These are phyloP conservation scores for Hyphopichia khmerensis DNA, from an alignment of 1,139 yeast species.

Conservation along the genomic window DNA sequence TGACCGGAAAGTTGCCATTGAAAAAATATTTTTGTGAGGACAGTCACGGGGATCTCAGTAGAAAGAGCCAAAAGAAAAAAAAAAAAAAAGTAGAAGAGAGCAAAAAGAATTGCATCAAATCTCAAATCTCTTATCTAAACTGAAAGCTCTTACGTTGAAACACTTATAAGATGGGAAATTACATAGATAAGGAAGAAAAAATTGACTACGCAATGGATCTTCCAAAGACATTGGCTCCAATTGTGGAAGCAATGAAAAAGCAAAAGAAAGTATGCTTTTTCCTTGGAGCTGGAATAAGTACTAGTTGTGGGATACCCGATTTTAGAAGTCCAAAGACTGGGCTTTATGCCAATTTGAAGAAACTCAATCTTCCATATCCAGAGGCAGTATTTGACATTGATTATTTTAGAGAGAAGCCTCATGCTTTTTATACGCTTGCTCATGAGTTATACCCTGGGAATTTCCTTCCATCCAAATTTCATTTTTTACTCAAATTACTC, in stretches of 20 bases:
- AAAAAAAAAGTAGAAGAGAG: too few species aligned
- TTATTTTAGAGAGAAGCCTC: conserved; percentile 70
- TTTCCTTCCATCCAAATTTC: conserved; percentile 80
- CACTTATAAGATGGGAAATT: conserved; percentile 1
- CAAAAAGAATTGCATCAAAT: too few species aligned
- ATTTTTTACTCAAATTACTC: conserved; percentile 62
- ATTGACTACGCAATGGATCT: not conserved
- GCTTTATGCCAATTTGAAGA: conserved; percentile 74
- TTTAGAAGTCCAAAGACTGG: conserved; percentile 93
- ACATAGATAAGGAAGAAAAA: not conserved
- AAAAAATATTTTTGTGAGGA: not conserved
- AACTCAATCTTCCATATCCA: conserved; percentile 79
- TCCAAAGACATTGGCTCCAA: conserved; percentile 12
- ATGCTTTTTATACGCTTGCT: conserved; percentile 82
- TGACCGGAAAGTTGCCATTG: not conserved
- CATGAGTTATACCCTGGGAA: conserved; percentile 86
- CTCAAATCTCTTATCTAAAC: not conserved
- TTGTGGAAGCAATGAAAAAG: conserved; percentile 22
- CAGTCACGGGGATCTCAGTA: not conserved
- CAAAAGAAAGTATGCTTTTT: conserved; percentile 42
- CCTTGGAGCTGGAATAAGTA: conserved; percentile 93
- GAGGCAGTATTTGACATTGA: conserved; percentile 95
- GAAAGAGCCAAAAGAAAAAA: not conserved
- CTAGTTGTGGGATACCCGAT: conserved; percentile 93
- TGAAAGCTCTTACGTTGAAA: not conserved